Base-by-base conservation (phyloP, 1,284 basidiomycete species). In the Puccinia triticina region DNA sequence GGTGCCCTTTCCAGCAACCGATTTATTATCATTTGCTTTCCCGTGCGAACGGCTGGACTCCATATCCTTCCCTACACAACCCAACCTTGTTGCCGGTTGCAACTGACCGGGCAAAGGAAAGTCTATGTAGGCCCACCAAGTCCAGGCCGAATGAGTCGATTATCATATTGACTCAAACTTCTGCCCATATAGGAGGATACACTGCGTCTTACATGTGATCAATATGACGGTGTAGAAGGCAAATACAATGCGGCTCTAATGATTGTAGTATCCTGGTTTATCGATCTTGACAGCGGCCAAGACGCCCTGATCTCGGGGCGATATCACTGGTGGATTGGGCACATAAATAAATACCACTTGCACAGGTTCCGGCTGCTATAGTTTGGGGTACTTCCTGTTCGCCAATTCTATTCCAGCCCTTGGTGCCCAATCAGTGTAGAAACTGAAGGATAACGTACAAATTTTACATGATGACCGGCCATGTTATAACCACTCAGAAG, bases 231-330 rank as follows among this genome's bases (percentile, higher is more conserved):
- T 34, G 29, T 26, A 50, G 48, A 26, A 29, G 50, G 34, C 48
- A 50, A 34, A 72, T 66, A 66, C 40, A 66, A 34, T 66, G 34
- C 37, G 21, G 64, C 64, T 46, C 69, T 72, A 29, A 50, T 34
- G 18, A 53, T n/a, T n/a, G n/a, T 72, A 50, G 46, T 72, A 26
- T 61, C 21, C 59, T 61, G 46, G 46, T 72, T n/a, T 40, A 72
- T 50, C 69, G 46, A 72, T 72, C 46, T 50, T 72, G 69, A 72
- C 69, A 72, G 69, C 69, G 48, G 69, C 69, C 18, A 71, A n/a
- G n/a, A 71, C 69, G 32, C 69, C 69, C 40, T 72, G 69, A 72
- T 72, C 69, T 72, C 46, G 69, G 69, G 43, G 26, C 29, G 43
- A 48, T 53, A 72, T 43, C 48, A 43, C 23, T 72, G 23, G 64